phyloP scores from a whole-genome alignment of 108 stramenopile species.

The Pseudonitzschia multiseries region DNA sequence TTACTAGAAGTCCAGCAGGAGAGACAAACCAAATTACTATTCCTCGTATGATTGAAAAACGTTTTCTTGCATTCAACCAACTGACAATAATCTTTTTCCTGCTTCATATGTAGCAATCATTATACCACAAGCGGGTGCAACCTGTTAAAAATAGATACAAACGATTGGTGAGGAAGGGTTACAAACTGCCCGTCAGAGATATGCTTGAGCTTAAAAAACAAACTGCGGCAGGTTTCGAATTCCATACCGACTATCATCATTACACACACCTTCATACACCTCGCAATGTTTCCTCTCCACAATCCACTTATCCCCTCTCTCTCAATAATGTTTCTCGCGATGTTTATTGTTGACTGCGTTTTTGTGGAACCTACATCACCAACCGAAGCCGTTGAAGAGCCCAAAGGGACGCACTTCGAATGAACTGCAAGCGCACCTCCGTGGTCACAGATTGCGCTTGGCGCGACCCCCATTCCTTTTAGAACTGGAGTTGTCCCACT shows the following conservation, averaged over 20 bases:
- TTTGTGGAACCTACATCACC: slow-evolving; percentile 1
- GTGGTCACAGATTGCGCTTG: slow-evolving; percentile 8
- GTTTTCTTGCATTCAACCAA: not conserved
- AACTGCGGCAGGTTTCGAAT: not conserved
- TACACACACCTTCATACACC: slow-evolving; percentile 68
- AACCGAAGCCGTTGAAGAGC: not conserved
- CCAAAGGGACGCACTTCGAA: not conserved
- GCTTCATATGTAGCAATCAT: slow-evolving; percentile 94
- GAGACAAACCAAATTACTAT: too few species aligned
- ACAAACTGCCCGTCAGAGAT: not conserved
- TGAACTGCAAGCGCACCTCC: slow-evolving; percentile 17
- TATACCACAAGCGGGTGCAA: slow-evolving; percentile 94
- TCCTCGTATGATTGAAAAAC: too few species aligned
- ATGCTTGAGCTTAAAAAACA: not conserved
- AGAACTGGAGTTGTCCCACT: not conserved
- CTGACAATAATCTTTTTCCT: slow-evolving; percentile 65
- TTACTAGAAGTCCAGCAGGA: too few species aligned
- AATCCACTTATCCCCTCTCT: slow-evolving; percentile 65
- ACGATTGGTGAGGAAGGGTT: not conserved
- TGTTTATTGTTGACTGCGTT: slow-evolving; percentile 12
- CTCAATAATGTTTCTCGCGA: slow-evolving; percentile 33
- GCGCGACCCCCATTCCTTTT: slow-evolving; percentile 5
- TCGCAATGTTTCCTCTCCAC: slow-evolving; percentile 82
- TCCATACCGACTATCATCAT: too few species aligned
- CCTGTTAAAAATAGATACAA: slow-evolving; percentile 13